Evolutionary conservation across 805 yeast species (phyloP), one percentile per base, ranked within the genome.

Genomic region (Dipodascus albidus): DNA sequence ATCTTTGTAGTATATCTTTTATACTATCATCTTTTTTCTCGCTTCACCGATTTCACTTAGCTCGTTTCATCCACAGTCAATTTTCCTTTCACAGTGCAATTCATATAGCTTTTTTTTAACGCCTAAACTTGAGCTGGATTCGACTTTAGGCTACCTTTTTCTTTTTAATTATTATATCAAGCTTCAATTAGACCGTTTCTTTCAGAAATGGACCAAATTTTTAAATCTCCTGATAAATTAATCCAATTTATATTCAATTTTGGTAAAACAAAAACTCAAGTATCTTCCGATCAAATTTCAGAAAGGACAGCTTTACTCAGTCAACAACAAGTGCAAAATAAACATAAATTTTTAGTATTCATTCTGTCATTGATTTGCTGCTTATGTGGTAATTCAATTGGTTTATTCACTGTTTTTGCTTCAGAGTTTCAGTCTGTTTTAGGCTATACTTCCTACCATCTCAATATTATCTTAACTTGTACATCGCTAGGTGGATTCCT

Each of bases 401-500:
- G 87, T 55, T 74, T 90, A 20, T 87, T 89, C 64, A 83, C 96
- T 6, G 70, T 91, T 41, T 90, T 83, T 67, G 79, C 96, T 3
- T 77, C 84, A 17, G 78, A 82, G n/a, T 79, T 93, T 64, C 82
- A 81, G 55, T 63, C 69, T 9, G 65, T 70, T n/a, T 69, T 85
- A 50, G 76, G 79, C 2, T 82, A 85, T 61, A 67, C 82, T 1
- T 87, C 87, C 58, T 71, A 86, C 52, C 75, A 81, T 60, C 73
- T 80, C 65, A 93, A 91, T 68, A 67, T 81, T 54, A 80, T 91
- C 11, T 85, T 95, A 2, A 82, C 88, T 20, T 72, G 78, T 22
- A 81, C 87, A 42, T 83, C 85, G 24, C 65, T 85, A 55, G 97
- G 97, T 1, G 80, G 87, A 80, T 93, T 91, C 65, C 66, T 88